Conservation (phyloP, 495 filamentous ascomycete species). For the Entonaema liquescens region DNA sequence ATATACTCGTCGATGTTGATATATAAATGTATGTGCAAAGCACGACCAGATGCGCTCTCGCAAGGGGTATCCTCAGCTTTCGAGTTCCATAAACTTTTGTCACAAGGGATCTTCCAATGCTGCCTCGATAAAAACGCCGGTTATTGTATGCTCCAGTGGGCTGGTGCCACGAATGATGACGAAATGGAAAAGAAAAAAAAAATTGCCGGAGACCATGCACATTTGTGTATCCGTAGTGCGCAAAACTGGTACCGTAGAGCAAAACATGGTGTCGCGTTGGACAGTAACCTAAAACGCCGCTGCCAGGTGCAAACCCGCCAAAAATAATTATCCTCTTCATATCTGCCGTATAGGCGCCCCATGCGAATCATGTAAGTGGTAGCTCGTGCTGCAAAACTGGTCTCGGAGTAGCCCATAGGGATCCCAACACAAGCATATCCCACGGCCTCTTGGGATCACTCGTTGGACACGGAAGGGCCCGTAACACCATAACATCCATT, state of each 20-base stretch:
- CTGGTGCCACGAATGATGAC: constrained; percentile 36
- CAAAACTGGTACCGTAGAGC: constrained; percentile 36
- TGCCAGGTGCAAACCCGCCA: constrained; percentile 33
- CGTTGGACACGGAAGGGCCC: background rate
- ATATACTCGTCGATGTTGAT: constrained; percentile 33
- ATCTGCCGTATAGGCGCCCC: constrained; percentile 20
- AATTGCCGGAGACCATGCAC: constrained; percentile 38
- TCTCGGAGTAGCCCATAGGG: constrained; percentile 10
- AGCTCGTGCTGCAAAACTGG: constrained; percentile 18
- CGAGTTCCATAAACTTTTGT: constrained; percentile 35
- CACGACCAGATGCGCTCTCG: constrained; percentile 32
- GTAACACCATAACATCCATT: constrained; percentile 17
- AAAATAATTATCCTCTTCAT: constrained; percentile 27
- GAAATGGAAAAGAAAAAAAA: constrained; percentile 26
- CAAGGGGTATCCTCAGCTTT: constrained; percentile 42
- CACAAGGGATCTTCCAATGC: constrained; percentile 36
- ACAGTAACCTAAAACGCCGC: constrained; percentile 38
- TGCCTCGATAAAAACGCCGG: constrained; percentile 38
- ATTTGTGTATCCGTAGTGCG: constrained; percentile 29
- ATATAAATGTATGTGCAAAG: constrained; percentile 30
- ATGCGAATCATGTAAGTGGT: constrained; percentile 15
- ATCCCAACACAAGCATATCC: constrained; percentile 9
- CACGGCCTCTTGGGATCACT: background rate
- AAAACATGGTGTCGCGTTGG: constrained; percentile 34
- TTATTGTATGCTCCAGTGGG: constrained; percentile 41